Conservation (phyloP, 176 grass and related monocot species). For the Rhynchospora pubera region DNA sequence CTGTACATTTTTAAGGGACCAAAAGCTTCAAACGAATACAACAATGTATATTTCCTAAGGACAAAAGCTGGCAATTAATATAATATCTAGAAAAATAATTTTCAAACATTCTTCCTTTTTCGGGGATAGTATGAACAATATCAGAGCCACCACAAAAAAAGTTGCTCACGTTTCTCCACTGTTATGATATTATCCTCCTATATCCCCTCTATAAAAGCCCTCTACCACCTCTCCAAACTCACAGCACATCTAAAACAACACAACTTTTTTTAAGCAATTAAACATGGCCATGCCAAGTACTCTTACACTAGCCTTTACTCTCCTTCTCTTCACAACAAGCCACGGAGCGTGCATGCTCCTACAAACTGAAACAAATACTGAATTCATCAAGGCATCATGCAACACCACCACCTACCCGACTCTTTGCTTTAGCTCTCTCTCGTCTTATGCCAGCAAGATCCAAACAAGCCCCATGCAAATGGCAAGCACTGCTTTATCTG, state of each 20-base stretch:
- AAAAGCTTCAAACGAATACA: background rate
- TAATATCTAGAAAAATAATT: background rate
- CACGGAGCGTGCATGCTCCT: background rate
- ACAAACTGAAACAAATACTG: background rate
- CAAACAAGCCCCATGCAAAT: constrained; percentile 9
- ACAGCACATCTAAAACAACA: background rate
- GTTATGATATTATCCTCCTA: background rate
- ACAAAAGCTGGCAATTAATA: background rate
- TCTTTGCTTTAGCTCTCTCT: constrained; percentile 30
- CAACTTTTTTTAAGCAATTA: background rate
- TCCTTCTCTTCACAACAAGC: constrained; percentile 2
- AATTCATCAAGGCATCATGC: constrained; percentile 30
- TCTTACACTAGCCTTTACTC: background rate
- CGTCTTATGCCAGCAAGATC: constrained; percentile 17
- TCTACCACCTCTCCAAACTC: background rate
- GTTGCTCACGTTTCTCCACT: background rate
- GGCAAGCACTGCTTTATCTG: constrained; percentile 23
- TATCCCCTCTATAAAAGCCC: background rate
- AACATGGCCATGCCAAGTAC: background rate
- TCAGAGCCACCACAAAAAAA: background rate
- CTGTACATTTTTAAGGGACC: background rate
- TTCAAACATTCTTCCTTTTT: no score
- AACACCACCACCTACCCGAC: constrained; percentile 12
- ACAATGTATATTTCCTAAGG: no score
- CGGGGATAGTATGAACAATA: no score